A percentile compares a stretch with the other conserved stretches of the same genome.
phyloP scores from a whole-genome alignment of 106 monocot genomes.

The Dioscorea zingiberensis region DNA sequence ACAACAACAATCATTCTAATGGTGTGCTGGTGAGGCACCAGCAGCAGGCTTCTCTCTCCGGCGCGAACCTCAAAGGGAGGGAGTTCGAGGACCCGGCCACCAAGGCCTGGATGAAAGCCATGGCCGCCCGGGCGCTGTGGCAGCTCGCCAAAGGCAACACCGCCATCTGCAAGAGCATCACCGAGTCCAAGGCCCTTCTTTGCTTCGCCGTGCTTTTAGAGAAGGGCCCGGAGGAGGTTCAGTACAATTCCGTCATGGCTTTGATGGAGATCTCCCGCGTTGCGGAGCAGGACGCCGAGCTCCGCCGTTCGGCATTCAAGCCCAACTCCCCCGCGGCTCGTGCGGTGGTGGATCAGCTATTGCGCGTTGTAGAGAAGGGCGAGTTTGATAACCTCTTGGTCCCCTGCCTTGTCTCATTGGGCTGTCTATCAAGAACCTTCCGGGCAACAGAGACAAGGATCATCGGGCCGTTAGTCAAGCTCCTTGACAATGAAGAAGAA shows the following conservation, averaged over 20 bases:
- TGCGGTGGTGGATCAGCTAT: conserved; percentile 80
- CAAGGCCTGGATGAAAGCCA: conserved; percentile 68
- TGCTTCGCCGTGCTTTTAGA: conserved; percentile 91
- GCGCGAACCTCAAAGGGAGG: conserved; percentile 49
- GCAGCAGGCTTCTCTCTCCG: conserved; percentile 12
- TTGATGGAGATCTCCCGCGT: conserved; percentile 78
- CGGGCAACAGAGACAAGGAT: conserved; percentile 85
- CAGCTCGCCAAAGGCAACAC: conserved; percentile 63
- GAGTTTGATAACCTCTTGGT: conserved; percentile 57
- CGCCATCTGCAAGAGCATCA: conserved; percentile 83
- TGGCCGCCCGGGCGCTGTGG: conserved; percentile 80
- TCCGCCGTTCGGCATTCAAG: conserved; percentile 81
- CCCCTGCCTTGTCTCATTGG: conserved; percentile 63
- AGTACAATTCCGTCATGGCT: conserved; percentile 85
- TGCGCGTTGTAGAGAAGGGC: conserved; percentile 69
- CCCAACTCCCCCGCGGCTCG: conserved; percentile 78
- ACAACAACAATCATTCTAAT: background rate
- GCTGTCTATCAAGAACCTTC: conserved; percentile 84
- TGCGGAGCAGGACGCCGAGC: conserved; percentile 64
- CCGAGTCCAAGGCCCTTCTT: conserved; percentile 79
- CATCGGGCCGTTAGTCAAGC: conserved; percentile 66
- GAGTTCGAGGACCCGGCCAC: conserved; percentile 68
- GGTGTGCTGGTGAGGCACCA: conserved; percentile 5
- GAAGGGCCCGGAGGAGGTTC: conserved; percentile 71
- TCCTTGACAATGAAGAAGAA: conserved; percentile 70